phyloP scores from a whole-genome alignment of 2,329 filamentous ascomycete species.

The Trichophyton equinum region DNA sequence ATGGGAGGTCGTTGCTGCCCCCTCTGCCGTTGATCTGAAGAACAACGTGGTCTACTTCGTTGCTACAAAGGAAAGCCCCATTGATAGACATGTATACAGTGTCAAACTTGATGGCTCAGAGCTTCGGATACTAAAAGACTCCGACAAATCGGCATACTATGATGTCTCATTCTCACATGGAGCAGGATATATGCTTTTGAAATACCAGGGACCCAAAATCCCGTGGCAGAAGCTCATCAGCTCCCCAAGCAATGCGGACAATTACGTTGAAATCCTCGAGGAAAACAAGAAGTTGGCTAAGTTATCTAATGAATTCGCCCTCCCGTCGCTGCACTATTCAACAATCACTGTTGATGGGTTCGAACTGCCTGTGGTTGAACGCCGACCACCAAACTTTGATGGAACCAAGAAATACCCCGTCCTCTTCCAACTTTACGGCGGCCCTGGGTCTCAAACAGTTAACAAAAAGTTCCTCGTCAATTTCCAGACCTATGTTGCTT shows the following conservation, averaged over 20 bases:
- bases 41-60: slow-evolving; percentile 87
- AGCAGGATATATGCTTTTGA: slow-evolving; percentile 70
- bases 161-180: slow-evolving; percentile 69
- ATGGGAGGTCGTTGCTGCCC: slow-evolving; percentile 84
- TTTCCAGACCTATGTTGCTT: slow-evolving; percentile 81
- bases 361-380: slow-evolving; percentile 62
- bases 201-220: slow-evolving; percentile 70
- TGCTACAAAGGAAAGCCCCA: slow-evolving; percentile 73
- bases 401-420: slow-evolving; percentile 78
- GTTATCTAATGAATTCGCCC: slow-evolving; percentile 60
- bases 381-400: slow-evolving; percentile 79
- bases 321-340: slow-evolving; percentile 71
- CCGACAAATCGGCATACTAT: slow-evolving; percentile 63
- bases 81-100: slow-evolving; percentile 82
- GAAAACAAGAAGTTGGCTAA: slow-evolving; percentile 60
- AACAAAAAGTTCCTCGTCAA: slow-evolving; percentile 68
- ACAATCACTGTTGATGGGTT: slow-evolving; percentile 75
- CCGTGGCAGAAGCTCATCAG: slow-evolving; percentile 86
- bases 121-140: slow-evolving; percentile 62
- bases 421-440: slow-evolving; percentile 88
- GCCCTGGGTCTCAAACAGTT: slow-evolving; percentile 84
- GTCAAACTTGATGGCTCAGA: slow-evolving; percentile 71
- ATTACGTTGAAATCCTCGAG: slow-evolving; percentile 61
- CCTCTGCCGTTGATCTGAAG: slow-evolving; percentile 70
- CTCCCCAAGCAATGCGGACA: slow-evolving; percentile 50